phyloP scores from a whole-genome alignment of 306 rosid species.

The Castanea sativa region DNA sequence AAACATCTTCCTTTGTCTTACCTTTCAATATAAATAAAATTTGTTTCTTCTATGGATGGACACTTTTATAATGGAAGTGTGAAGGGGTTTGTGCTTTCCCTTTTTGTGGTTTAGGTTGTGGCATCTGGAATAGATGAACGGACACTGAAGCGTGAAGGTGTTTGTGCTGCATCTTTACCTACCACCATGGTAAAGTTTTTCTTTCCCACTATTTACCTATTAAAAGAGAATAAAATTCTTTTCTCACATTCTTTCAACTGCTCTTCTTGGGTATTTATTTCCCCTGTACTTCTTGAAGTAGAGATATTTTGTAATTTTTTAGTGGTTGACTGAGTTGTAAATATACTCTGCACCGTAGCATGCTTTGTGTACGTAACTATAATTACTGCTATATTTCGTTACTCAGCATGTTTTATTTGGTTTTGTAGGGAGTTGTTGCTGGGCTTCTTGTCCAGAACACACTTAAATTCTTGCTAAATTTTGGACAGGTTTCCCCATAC shows the following conservation, averaged over 20 bases:
- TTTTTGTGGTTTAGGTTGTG: slow-evolving; percentile 56
- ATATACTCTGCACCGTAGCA: not conserved
- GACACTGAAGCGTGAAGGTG: slow-evolving; percentile 98
- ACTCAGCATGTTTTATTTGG: slow-evolving; percentile 8
- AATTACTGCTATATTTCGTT: slow-evolving; percentile 6
- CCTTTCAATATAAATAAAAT: not conserved
- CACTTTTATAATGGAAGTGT: slow-evolving; percentile 19
- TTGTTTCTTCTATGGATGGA: not conserved
- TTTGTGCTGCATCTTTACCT: slow-evolving; percentile 97
- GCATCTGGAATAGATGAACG: slow-evolving; percentile 97
- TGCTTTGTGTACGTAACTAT: not conserved
- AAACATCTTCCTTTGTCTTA: not conserved
- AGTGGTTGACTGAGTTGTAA: slow-evolving; percentile 16
- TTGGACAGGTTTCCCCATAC: slow-evolving; percentile 86
- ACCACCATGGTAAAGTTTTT: slow-evolving; percentile 78
- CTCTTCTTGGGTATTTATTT: slow-evolving; percentile 13
- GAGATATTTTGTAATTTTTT: slow-evolving; percentile 5
- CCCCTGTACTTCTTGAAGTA: slow-evolving; percentile 7
- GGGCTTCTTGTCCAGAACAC: slow-evolving; percentile 96
- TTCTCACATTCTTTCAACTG: not conserved
- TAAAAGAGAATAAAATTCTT: not conserved
- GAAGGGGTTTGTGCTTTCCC: slow-evolving; percentile 19
- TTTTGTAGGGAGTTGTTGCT: slow-evolving; percentile 87
- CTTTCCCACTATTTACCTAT: not conserved
- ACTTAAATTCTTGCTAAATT: slow-evolving; percentile 79